Evolutionary conservation across 495 filamentous ascomycete genomes (phyloP).

Genomic region (Trichocladium uniseriatum): DNA sequence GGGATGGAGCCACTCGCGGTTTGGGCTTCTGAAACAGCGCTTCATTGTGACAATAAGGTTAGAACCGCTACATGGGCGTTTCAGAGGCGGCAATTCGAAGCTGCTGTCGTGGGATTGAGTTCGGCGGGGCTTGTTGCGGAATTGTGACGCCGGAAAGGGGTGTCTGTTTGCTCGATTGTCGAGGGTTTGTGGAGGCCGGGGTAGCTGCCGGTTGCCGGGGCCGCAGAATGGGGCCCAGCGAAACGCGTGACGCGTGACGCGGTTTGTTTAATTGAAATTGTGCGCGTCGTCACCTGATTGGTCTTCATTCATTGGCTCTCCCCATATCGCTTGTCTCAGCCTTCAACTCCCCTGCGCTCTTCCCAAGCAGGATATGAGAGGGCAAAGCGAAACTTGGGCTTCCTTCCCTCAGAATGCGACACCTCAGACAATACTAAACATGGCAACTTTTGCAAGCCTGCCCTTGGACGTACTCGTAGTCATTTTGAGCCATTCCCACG

Average conservation of each 20-base stretch:
- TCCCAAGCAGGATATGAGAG: too few species aligned
- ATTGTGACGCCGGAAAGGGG: not conserved
- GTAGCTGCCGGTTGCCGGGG: slow-evolving; percentile 3
- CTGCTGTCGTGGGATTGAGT: not conserved
- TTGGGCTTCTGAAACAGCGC: not conserved
- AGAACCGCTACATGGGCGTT: not conserved
- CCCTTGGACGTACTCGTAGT: too few species aligned
- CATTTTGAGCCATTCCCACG: too few species aligned
- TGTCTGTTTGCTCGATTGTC: not conserved
- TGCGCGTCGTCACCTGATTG: slow-evolving; percentile 26
- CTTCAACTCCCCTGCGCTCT: not conserved
- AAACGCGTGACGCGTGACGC: slow-evolving; percentile 14
- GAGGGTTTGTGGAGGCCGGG: not conserved
- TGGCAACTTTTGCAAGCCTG: not conserved
- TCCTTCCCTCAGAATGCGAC: too few species aligned
- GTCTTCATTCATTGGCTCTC: too few species aligned
- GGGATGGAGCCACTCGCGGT: slow-evolving; percentile 14
- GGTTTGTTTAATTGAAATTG: slow-evolving; percentile 13
- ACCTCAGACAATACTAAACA: not conserved
- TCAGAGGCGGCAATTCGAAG: not conserved
- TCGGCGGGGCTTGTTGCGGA: not conserved
- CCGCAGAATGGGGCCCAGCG: slow-evolving; percentile 1
- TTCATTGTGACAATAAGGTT: not conserved
- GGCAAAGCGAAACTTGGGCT: too few species aligned
- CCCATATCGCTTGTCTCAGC: not conserved